Evolutionary conservation across 768 basidiomycete genomes (phyloP), one percentile per base, ranked within the genome.

Genomic region (Lyophyllum shimeji): DNA sequence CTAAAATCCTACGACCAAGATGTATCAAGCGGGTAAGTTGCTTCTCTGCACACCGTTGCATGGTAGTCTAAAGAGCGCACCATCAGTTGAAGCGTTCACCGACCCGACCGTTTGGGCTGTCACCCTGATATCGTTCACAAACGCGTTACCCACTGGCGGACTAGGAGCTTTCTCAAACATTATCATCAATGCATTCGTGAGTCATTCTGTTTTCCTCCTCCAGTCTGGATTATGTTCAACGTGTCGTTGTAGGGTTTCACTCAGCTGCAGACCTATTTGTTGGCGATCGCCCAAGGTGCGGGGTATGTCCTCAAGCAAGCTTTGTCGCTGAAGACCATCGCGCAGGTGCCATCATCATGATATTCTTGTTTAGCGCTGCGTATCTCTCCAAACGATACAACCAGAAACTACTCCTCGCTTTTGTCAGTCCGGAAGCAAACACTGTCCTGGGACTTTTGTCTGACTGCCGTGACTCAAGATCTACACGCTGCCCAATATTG

Each of bases 81-180:
- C 20, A 45, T 40, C 65, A 75, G 70, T 65, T 53, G 81, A 82
- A 62, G 81, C 76, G 0, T 54, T 79, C 52, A 66, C 60, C 27
- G 82, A 83, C 57, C 73, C 74, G 0, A 75, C 71, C 15, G 76
- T 81, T 7, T 80, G 80, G 77, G 67, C 72, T 7, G 69, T 80
- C 50, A 69, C 74, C 7, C 48, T 81, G 21, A 71, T 79, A n/a
- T 78, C 79, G 2, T 76, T 80, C 57, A 74, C 77, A 13, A 77
- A 79, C 59, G 77, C 75, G 7, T 65, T 81, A 42, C 76, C 78
- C 23, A 76, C 78, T 11, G 76, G 77, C 47, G 79, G 80, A 0
- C 62, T 82, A 29, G 77, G 78, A 13, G 78, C 79, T 1, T 83
- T 80, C 64, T 75, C 76, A n/a, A 81, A 82, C 59, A 76, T 83